Evolutionary conservation across 805 yeast species (phyloP), one percentile per base, ranked within the genome.

Genomic region (Dipodascus geniculatus): DNA sequence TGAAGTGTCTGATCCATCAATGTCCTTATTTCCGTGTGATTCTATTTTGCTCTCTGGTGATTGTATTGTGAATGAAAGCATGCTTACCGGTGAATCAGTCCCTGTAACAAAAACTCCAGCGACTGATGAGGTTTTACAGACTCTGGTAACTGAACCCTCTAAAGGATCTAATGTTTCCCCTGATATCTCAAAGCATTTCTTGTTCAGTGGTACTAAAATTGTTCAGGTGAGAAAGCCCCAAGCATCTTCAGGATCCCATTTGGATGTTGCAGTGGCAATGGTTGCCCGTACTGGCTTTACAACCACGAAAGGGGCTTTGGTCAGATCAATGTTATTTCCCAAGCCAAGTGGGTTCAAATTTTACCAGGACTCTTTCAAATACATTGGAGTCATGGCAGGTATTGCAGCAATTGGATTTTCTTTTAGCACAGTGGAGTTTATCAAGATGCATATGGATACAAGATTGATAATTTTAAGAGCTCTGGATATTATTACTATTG

Each of bases 1-100:
- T 64, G 99, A 93, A 70, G 80, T 93, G 35, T 82, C 89, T 1
- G 97, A 90, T 63, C 95, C 97, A 0, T 78, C 85, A 0, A 71
- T 93, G 54, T 62, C 73, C 2, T 62, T 77, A 1, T 75, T 91
- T 50, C 99, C 99, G 0, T 89, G 96, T 65, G 99, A 93, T 68
- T 85, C 96, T 0, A 68, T 93, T 11, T 72, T 93, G 51, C 70
- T 91, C 19, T 80, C 89, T 33, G 99, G 99, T 51, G 98, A 90
- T 65, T 87, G 96, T 65, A 89, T 93, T 53, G 85, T 93, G n/a
- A 93, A 93, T 67, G 99, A 93, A 65, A 86, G 97, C 3, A 93
- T 93, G 96, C 75, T 93, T 20, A 93, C 99, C 0, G 99, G 99
- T 42, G 99, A 93, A 67, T 88, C 96, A 52, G 97, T 93, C 1